Evolutionary conservation across 352 stramenopile species (phyloP).

Genomic region (Phytophthora constricta): DNA sequence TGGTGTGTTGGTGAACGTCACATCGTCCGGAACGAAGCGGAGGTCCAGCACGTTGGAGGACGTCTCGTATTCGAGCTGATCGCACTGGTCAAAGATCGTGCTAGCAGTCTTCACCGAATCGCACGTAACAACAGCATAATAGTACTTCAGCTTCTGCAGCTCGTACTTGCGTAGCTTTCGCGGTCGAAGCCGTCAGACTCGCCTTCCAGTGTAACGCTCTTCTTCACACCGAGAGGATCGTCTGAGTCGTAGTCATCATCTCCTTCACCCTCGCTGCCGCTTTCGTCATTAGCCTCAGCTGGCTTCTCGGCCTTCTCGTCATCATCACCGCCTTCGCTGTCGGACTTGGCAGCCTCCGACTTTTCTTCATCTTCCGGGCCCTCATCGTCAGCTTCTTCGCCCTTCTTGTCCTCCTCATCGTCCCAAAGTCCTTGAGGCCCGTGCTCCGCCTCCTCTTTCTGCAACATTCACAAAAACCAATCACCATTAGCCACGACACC

Average conservation of each 20-base stretch:
- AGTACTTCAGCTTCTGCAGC: conserved; percentile 98
- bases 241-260: conserved; percentile 73
- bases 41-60: conserved; percentile 96
- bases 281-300: conserved; percentile 26
- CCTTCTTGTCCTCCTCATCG: conserved; percentile 43
- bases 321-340: conserved; percentile 33
- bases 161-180: conserved; percentile 97
- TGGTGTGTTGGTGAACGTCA: conserved; percentile 87
- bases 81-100: conserved; percentile 94
- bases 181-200: conserved; percentile 88
- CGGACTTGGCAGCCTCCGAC: conserved; percentile 6
- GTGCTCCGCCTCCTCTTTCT: conserved; percentile 85
- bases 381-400: conserved; percentile 24
- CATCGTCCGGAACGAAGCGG: conserved; percentile 93
- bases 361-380: conserved; percentile 34
- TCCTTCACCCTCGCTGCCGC: conserved; percentile 40
- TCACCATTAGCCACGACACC: background rate
- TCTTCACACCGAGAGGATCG: conserved; percentile 74
- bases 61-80: conserved; percentile 98
- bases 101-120: conserved; percentile 91
- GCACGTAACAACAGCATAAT: conserved; percentile 97
- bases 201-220: conserved; percentile 58
- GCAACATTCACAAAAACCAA: conserved; percentile 7
- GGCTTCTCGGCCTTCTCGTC: no score
- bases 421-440: conserved; percentile 72